Conservation (phyloP, 2,329 filamentous ascomycete genomes). For the Chalaropsis ovoidea region DNA sequence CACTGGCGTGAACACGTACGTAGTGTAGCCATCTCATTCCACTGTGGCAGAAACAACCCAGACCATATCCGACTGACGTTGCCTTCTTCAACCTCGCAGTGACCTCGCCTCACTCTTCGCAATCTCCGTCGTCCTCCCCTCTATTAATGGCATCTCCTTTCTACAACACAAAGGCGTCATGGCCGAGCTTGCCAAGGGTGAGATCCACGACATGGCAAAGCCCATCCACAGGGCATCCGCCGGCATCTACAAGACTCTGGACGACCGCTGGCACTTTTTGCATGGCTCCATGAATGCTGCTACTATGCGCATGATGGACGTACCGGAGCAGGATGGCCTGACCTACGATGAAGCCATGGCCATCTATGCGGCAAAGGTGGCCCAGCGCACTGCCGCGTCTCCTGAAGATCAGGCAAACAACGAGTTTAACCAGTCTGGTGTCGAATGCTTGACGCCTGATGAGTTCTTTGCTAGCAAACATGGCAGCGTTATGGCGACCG, state of each 20-base stretch:
- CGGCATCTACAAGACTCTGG: conserved; percentile 28
- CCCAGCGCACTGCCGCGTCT: conserved; percentile 27
- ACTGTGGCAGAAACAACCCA: background rate
- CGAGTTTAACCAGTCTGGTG: conserved; percentile 29
- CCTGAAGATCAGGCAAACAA: conserved; percentile 28
- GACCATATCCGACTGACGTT: background rate
- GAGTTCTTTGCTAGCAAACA: conserved; percentile 30
- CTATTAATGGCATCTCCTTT: conserved; percentile 20
- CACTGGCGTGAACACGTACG: conserved; percentile 24
- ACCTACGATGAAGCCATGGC: conserved; percentile 28
- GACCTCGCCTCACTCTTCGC: conserved; percentile 15
- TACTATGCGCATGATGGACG: conserved; percentile 26
- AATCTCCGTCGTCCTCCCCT: conserved; percentile 24
- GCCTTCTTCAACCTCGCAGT: background rate
- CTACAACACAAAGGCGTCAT: conserved; percentile 28
- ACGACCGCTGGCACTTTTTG: conserved; percentile 27
- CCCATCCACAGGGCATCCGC: conserved; percentile 30
- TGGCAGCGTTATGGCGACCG: conserved; percentile 27
- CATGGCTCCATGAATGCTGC: conserved; percentile 28
- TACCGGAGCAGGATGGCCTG: conserved; percentile 24
- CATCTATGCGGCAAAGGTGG: conserved; percentile 27
- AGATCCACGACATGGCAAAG: conserved; percentile 25
- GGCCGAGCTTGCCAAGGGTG: conserved; percentile 26
- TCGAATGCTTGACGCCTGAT: conserved; percentile 28
- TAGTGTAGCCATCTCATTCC: conserved; percentile 16